phyloP scores from a whole-genome alignment of 495 filamentous ascomycete genomes.

The Annulohypoxylon bovei region DNA sequence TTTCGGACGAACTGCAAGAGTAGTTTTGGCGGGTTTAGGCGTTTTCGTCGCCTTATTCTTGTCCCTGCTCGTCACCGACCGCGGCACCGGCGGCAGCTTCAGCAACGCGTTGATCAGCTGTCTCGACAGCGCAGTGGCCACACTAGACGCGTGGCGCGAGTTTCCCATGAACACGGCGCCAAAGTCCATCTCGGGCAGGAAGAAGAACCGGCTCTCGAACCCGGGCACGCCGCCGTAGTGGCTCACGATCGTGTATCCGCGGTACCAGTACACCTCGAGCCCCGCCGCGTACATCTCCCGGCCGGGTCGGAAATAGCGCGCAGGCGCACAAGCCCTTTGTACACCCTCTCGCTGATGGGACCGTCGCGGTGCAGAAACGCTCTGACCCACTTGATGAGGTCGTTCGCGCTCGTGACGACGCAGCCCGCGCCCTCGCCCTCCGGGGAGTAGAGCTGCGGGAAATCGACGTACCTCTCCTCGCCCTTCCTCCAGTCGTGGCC shows the following conservation, averaged over 20 bases:
- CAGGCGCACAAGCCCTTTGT: conserved; percentile 47
- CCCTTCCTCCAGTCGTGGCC: conserved; percentile 40
- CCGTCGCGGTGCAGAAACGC: conserved; percentile 42
- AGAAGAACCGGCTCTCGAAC: conserved; percentile 54
- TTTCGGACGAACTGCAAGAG: neutral
- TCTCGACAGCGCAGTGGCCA: conserved; percentile 39
- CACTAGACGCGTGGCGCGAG: conserved; percentile 27
- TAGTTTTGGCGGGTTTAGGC: neutral
- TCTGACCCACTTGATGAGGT: conserved; percentile 61
- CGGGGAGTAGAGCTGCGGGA: neutral
- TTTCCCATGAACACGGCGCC: conserved; percentile 60
- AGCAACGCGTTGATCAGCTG: conserved; percentile 53
- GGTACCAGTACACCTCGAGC: conserved; percentile 53
- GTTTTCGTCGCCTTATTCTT: conserved; percentile 11
- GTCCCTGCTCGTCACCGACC: neutral
- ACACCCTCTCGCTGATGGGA: conserved; percentile 50
- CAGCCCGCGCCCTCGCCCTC: conserved; percentile 56
- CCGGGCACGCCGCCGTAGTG: conserved; percentile 56
- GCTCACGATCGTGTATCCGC: conserved; percentile 50
- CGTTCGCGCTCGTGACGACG: conserved; percentile 61
- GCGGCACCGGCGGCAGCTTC: conserved; percentile 25
- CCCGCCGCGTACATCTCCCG: conserved; percentile 52
- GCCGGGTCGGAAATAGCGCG: conserved; percentile 40
- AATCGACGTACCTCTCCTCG: conserved; percentile 5
- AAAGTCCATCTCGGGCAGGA: conserved; percentile 54